phyloP scores from a whole-genome alignment of 2,329 filamentous ascomycete genomes.

The Lasiodiplodia sp. region DNA sequence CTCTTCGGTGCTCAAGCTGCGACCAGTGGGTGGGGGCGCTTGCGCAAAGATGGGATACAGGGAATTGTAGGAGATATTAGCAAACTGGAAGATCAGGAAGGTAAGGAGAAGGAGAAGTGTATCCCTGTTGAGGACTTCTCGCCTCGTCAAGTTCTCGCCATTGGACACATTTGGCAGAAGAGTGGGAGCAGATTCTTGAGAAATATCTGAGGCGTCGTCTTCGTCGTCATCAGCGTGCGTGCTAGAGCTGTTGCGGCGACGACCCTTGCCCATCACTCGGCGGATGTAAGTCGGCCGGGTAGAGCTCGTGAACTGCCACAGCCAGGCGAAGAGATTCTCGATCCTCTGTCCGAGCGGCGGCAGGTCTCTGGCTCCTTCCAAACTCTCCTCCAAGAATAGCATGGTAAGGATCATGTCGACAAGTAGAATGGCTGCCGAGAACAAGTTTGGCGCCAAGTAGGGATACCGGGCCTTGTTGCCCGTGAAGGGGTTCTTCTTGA shows the following conservation, averaged over 20 bases:
- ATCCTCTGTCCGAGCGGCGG: constrained; percentile 67
- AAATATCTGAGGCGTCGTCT: constrained; percentile 48
- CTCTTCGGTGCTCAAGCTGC: constrained; percentile 75
- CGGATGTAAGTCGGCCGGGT: constrained; percentile 67
- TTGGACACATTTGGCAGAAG: constrained; percentile 52
- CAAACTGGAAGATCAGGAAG: constrained; percentile 91
- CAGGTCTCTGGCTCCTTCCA: constrained; percentile 70
- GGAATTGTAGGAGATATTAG: constrained; percentile 94
- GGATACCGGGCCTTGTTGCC: constrained; percentile 70
- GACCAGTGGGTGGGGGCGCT: constrained; percentile 75
- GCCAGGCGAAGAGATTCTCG: constrained; percentile 68
- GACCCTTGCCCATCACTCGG: constrained; percentile 39
- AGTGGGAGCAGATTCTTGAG: constrained; percentile 41
- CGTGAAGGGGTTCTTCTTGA: constrained; percentile 64
- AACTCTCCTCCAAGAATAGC: constrained; percentile 87
- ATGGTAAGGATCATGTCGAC: constrained; percentile 75
- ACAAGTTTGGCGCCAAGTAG: constrained; percentile 83
- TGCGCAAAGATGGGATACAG: constrained; percentile 93
- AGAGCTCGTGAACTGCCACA: constrained; percentile 73
- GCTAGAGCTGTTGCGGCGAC: constrained; percentile 44
- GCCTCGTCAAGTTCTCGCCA: constrained; percentile 55
- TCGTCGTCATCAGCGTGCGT: constrained; percentile 53
- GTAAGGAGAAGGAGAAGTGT: constrained; percentile 82
- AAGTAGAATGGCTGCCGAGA: constrained; percentile 75
- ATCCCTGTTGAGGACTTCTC: constrained; percentile 76